Evolutionary conservation across 148 eudicot genomes (phyloP).

Genomic region (Rhododendron vialii): DNA sequence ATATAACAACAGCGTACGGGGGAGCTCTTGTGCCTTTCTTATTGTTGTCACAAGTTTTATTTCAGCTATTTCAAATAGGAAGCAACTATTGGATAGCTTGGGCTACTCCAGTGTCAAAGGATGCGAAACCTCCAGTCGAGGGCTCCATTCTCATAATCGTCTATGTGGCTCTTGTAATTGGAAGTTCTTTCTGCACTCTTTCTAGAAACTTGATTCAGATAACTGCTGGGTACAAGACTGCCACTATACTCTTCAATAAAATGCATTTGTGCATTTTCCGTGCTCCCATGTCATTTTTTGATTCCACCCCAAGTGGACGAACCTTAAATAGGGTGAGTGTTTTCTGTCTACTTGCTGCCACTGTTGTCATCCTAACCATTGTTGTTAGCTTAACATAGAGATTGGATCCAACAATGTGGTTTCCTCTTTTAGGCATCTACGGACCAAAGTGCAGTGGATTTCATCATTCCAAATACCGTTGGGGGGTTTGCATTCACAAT

Average conservation of each 20-base stretch:
- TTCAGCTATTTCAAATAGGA: slow-evolving; percentile 44
- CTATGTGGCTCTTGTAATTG: slow-evolving; percentile 42
- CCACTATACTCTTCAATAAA: slow-evolving; percentile 47
- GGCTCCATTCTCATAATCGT: slow-evolving; percentile 37
- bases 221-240: slow-evolving; percentile 44
- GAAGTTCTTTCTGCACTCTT: slow-evolving; percentile 46
- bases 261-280: slow-evolving; percentile 56
- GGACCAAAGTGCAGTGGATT: slow-evolving; percentile 49
- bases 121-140: slow-evolving; percentile 25
- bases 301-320: slow-evolving; percentile 59
- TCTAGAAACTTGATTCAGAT: slow-evolving; percentile 35
- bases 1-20: slow-evolving; percentile 48
- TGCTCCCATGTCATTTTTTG: slow-evolving; percentile 68
- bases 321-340: slow-evolving; percentile 44
- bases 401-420: background rate
- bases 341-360: background rate
- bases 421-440: slow-evolving; percentile 43
- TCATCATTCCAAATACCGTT: slow-evolving; percentile 23
- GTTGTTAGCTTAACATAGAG: background rate
- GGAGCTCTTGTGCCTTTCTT: slow-evolving; percentile 55
- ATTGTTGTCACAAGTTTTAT: slow-evolving; percentile 40
- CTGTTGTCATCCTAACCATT: no score
- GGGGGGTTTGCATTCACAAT: slow-evolving; percentile 29
- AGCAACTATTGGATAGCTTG: slow-evolving; percentile 74
- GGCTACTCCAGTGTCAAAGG: slow-evolving; percentile 54